Conservation (phyloP, 1,139 yeast species). For the Geotrichum klebahnii region DNA sequence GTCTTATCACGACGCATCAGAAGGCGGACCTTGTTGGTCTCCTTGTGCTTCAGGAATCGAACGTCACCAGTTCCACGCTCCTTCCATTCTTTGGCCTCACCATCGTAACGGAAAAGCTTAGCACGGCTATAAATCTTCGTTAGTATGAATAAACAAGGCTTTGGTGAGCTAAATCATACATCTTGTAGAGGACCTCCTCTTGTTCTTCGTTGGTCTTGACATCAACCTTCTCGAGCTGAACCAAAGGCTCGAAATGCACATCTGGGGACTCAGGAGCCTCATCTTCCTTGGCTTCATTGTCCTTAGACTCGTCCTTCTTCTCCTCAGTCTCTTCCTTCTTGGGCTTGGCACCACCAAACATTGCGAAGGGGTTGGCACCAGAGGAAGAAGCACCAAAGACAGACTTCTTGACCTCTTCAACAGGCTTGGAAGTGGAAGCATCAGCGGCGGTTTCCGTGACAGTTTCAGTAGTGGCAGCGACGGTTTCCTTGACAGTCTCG, state of each 20-base stretch:
- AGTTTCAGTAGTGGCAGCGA: slow-evolving; percentile 24
- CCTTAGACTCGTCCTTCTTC: slow-evolving; percentile 38
- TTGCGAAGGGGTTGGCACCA: slow-evolving; percentile 73
- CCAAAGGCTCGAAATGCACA: slow-evolving; percentile 94
- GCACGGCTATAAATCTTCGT: slow-evolving; percentile 52
- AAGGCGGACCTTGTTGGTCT: slow-evolving; percentile 73
- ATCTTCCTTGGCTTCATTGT: slow-evolving; percentile 43
- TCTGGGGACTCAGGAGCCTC: slow-evolving; percentile 89
- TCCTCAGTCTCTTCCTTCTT: slow-evolving; percentile 51
- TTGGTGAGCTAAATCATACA: slow-evolving; percentile 40
- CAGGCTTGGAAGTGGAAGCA: slow-evolving; percentile 25
- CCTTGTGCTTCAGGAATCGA: slow-evolving; percentile 86
- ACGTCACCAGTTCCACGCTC: slow-evolving; percentile 99
- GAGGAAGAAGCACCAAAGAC: slow-evolving; percentile 41
- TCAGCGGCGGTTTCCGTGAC: slow-evolving; percentile 24
- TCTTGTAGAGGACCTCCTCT: slow-evolving; percentile 79
- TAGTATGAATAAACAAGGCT: neutral
- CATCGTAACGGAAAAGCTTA: slow-evolving; percentile 84
- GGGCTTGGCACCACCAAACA: slow-evolving; percentile 83
- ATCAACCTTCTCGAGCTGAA: slow-evolving; percentile 90
- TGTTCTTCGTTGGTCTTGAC: slow-evolving; percentile 96
- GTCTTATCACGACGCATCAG: slow-evolving; percentile 99
- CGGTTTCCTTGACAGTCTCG: slow-evolving; percentile 17
- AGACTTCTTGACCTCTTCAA: slow-evolving; percentile 23
- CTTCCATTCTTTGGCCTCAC: slow-evolving; percentile 84